Evolutionary conservation across 108 stramenopile species (phyloP).

Genomic region (Skeletonema tropicum): DNA sequence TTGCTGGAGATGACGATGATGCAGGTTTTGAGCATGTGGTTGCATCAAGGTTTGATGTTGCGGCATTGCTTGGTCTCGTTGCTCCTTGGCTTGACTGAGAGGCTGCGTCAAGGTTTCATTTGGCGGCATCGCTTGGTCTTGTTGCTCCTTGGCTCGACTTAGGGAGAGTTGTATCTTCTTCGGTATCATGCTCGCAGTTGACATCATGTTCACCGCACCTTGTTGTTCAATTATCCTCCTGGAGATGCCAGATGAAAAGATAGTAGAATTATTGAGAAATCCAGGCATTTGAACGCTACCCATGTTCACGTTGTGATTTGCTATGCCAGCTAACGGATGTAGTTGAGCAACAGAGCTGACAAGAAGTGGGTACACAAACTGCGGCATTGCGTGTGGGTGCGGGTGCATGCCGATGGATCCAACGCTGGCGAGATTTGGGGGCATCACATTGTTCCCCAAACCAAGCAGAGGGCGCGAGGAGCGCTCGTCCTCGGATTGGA

Average conservation of each 20-base stretch:
- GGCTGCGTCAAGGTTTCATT: too few relatives aligned
- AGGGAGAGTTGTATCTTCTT: neutral
- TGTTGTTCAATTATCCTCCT: neutral
- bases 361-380: neutral
- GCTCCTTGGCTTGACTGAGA: neutral
- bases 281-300: neutral
- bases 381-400: neutral
- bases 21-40: neutral
- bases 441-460: neutral
- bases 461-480: neutral
- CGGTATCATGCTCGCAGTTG: slow-evolving; percentile 2
- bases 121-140: too few relatives aligned
- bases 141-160: neutral
- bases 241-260: neutral
- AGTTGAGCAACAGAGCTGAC: neutral
- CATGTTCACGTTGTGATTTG: neutral
- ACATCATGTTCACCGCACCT: neutral
- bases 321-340: neutral
- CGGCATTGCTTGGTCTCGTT: neutral
- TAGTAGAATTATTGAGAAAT: neutral
- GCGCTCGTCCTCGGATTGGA: neutral
- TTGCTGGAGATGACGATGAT: neutral
- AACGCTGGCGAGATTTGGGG: neutral
- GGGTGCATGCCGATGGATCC: neutral
- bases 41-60: neutral